phyloP scores from a whole-genome alignment of 441 rosid genomes.

The Jatropha multifida region DNA sequence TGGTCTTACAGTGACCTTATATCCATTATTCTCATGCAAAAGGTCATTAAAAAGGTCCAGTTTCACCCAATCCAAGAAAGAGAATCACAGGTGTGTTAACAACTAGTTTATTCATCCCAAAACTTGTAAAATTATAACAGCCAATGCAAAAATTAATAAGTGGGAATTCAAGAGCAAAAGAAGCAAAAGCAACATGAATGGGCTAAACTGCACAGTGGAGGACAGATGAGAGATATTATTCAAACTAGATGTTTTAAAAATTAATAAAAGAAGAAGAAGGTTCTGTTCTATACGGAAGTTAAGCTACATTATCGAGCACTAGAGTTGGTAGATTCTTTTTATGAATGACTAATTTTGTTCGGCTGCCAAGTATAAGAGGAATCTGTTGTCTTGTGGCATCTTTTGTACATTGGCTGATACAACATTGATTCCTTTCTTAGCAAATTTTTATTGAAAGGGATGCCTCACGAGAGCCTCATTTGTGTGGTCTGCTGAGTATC shows the following conservation, averaged over 20 bases:
- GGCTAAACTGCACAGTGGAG: not conserved
- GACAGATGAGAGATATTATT: not conserved
- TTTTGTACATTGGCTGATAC: not conserved
- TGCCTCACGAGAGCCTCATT: not conserved
- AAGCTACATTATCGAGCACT: not conserved
- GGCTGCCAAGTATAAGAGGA: not conserved
- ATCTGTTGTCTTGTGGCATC: not conserved
- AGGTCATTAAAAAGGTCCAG: not conserved
- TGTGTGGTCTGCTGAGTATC: not conserved
- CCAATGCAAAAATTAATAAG: not conserved
- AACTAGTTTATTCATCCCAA: not conserved
- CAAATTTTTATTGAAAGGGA: not conserved
- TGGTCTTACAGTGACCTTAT: not conserved
- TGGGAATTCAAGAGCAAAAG: not conserved
- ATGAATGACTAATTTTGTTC: not conserved
- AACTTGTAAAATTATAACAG: slow-evolving; percentile 9
- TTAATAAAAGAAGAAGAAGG: not conserved
- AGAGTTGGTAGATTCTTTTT: not conserved
- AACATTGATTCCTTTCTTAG: not conserved
- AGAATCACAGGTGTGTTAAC: not conserved
- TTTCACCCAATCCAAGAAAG: not conserved
- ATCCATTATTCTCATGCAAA: not conserved
- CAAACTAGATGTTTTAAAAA: not conserved
- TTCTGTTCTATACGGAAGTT: not conserved
- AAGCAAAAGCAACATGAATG: not conserved